Percentiles rank a stretch among this genome's conserved stretches.
phyloP scores from a whole-genome alignment of 208 protist species.

The Leishmania braziliensis region DNA sequence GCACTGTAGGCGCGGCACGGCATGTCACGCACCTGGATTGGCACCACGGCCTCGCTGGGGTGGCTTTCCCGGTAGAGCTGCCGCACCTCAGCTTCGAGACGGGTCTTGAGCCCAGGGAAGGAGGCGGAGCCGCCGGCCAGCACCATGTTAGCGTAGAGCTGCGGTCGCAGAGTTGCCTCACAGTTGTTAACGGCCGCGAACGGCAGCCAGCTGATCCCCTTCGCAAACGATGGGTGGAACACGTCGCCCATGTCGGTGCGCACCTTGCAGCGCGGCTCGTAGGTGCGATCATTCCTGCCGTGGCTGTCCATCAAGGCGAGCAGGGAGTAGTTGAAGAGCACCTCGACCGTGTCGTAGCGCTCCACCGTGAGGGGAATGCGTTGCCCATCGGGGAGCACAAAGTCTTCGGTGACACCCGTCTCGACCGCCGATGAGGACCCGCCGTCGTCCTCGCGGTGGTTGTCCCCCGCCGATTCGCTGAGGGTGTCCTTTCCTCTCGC shows the following conservation, averaged over 20 bases:
- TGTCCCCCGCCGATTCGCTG: neutral
- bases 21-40: conserved; percentile 77
- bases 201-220: conserved; percentile 91
- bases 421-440: neutral
- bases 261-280: conserved; percentile 75
- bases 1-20: conserved; percentile 76
- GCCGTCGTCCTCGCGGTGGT: neutral
- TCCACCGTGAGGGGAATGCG: conserved; percentile 75
- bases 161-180: conserved; percentile 83
- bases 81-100: conserved; percentile 89
- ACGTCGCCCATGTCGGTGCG: conserved; percentile 84
- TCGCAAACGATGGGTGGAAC: conserved; percentile 81
- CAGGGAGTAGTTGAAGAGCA: conserved; percentile 89
- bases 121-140: conserved; percentile 92
- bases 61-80: conserved; percentile 89
- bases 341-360: conserved; percentile 67
- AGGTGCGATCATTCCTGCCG: conserved; percentile 31
- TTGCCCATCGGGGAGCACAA: conserved; percentile 89
- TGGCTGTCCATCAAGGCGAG: conserved; percentile 39
- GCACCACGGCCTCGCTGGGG: conserved; percentile 79
- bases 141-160: conserved; percentile 94
- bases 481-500: neutral
- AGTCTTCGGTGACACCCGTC: conserved; percentile 35
- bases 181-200: conserved; percentile 93
- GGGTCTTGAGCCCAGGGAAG: conserved; percentile 76